Conservation (phyloP, 352 stramenopile species). For the Globisporangium heterothallicum region DNA sequence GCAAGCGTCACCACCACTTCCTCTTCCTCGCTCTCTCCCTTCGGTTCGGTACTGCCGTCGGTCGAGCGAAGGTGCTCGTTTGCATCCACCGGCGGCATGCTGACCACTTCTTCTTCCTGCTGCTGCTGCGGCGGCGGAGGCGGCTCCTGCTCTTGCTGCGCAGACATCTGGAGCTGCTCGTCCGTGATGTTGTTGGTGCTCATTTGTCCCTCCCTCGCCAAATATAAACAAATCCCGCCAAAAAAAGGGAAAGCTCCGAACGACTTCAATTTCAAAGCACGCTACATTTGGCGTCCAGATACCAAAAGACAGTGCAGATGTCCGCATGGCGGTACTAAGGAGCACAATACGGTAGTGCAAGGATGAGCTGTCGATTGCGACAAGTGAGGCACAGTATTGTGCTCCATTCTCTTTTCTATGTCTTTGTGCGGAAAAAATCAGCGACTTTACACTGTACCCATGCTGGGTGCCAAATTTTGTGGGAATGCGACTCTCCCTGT, state of each 20-base stretch:
- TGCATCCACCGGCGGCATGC: background rate
- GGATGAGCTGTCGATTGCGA: background rate
- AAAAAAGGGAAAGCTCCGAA: background rate
- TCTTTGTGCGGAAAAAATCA: too few species aligned
- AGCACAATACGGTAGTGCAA: background rate
- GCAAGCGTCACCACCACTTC: conserved; percentile 55
- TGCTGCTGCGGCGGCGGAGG: background rate
- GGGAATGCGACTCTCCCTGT: background rate
- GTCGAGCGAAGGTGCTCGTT: conserved; percentile 4
- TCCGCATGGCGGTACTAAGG: background rate
- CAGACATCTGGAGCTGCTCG: background rate
- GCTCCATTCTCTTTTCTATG: too few species aligned
- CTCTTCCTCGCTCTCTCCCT: conserved; percentile 29
- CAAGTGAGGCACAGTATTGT: background rate
- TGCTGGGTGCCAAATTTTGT: too few species aligned
- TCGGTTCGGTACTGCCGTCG: background rate
- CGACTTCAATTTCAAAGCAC: background rate
- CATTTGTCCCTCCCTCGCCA: background rate
- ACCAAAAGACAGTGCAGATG: too few species aligned
- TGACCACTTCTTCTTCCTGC: background rate
- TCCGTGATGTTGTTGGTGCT: background rate
- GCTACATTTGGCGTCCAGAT: too few species aligned
- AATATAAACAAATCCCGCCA: background rate
- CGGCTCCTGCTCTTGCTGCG: background rate
- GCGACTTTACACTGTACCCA: background rate